A percentile compares a stretch with the other conserved stretches of the same genome.
phyloP scores from a whole-genome alignment of 306 rosid genomes.

The Ceratonia siliqua region DNA sequence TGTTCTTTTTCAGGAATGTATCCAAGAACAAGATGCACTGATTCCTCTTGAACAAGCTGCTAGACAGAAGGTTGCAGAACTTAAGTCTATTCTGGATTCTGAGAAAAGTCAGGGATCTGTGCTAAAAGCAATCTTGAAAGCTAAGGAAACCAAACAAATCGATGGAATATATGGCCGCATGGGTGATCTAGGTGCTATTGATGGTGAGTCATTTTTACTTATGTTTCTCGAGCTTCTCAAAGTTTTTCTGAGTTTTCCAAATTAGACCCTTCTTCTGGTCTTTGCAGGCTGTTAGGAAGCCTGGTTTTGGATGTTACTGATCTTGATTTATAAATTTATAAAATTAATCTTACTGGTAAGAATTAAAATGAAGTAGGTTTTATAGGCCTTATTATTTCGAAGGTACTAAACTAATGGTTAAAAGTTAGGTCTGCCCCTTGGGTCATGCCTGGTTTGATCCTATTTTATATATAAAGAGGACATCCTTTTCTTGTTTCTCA shows the following conservation, averaged over 20 bases:
- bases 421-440: conserved; percentile 6
- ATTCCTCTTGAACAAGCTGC: conserved; percentile 93
- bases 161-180: conserved; percentile 94
- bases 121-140: conserved; percentile 74
- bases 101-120: conserved; percentile 95
- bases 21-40: conserved; percentile 72
- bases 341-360: neutral
- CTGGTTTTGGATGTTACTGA: neutral
- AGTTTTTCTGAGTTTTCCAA: conserved; percentile 1
- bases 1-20: conserved; percentile 58
- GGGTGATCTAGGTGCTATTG: conserved; percentile 99
- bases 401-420: conserved; percentile 22
- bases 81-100: conserved; percentile 80
- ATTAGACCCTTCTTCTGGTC: conserved; percentile 7
- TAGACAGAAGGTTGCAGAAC: conserved; percentile 95
- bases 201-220: conserved; percentile 53
- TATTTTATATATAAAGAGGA: neutral
- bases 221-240: conserved; percentile 6
- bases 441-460: conserved; percentile 15
- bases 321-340: conserved; percentile 15
- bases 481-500: neutral
- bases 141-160: conserved; percentile 72
- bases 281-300: conserved; percentile 6
- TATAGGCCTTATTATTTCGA: neutral
- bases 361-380: neutral